A percentile compares a stretch with the other conserved stretches of the same genome.
phyloP scores from a whole-genome alignment of 345 rosid genomes.

The Pugionium cornutum region DNA sequence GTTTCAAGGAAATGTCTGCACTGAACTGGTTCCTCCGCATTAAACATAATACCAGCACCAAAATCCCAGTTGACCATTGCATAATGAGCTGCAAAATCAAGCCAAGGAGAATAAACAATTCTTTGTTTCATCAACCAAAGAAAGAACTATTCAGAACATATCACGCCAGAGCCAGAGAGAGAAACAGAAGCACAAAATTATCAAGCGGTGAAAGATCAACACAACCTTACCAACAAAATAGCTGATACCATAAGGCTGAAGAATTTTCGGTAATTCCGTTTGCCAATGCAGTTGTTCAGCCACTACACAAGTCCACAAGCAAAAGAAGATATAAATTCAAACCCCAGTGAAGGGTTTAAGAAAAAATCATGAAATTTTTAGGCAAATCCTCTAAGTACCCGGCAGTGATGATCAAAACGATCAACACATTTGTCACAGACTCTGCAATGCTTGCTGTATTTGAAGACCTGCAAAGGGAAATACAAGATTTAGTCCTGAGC shows the following conservation, averaged over 20 bases:
- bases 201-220: conserved; percentile 13
- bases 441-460: conserved; percentile 97
- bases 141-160: conserved; percentile 1
- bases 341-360: not conserved
- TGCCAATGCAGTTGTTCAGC: conserved; percentile 97
- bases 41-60: conserved; percentile 78
- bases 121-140: conserved; percentile 2
- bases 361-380: not conserved
- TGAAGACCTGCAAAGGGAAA: conserved; percentile 66
- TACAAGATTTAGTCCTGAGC: not conserved
- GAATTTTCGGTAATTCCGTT: conserved; percentile 80
- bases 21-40: conserved; percentile 67
- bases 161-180: not conserved
- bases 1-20: conserved; percentile 69
- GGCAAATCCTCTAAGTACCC: conserved; percentile 52
- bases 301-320: conserved; percentile 56
- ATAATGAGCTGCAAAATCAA: conserved; percentile 95
- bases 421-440: conserved; percentile 97
- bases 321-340: conserved; percentile 21
- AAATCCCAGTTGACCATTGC: conserved; percentile 88
- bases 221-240: conserved; percentile 71
- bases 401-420: conserved; percentile 94
- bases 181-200: not conserved
- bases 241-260: conserved; percentile 90
- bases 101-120: conserved; percentile 46